phyloP scores from a whole-genome alignment of 2,329 filamentous ascomycete species.

The Tetracladium maxilliforme region DNA sequence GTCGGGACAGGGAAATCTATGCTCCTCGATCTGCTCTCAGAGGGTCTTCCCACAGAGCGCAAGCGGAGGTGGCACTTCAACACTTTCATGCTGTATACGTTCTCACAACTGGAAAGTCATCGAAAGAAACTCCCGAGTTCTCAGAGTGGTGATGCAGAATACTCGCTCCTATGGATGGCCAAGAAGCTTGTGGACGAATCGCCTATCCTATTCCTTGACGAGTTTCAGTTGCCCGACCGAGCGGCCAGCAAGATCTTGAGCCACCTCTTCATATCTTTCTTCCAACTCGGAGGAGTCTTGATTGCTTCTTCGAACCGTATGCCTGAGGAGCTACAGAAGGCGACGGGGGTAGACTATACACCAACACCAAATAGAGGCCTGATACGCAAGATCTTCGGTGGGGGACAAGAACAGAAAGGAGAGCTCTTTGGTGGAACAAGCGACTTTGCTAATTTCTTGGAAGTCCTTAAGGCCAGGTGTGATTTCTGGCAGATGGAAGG shows the following conservation, averaged over 20 bases:
- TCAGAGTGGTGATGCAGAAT: constrained; percentile 30
- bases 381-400: constrained; percentile 30
- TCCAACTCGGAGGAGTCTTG: constrained; percentile 68
- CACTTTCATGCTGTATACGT: constrained; percentile 69
- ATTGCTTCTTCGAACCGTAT: constrained; percentile 72
- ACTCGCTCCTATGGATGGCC: constrained; percentile 60
- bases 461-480: constrained; percentile 62
- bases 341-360: constrained; percentile 54
- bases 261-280: constrained; percentile 66
- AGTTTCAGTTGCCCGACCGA: constrained; percentile 71
- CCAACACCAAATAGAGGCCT: constrained; percentile 34
- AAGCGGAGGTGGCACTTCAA: constrained; percentile 75
- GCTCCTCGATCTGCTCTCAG: constrained; percentile 71
- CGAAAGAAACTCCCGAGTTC: too few relatives aligned
- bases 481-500: constrained; percentile 79
- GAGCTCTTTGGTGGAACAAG: constrained; percentile 45
- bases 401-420: constrained; percentile 22
- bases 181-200: constrained; percentile 61
- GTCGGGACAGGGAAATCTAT: constrained; percentile 77
- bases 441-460: constrained; percentile 63
- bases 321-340: constrained; percentile 68
- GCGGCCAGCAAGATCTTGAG: constrained; percentile 67
- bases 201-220: constrained; percentile 67
- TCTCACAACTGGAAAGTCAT: constrained; percentile 56
- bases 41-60: constrained; percentile 56